phyloP scores from a whole-genome alignment of 1,284 basidiomycete genomes.

The Sporisorium reilianum region DNA sequence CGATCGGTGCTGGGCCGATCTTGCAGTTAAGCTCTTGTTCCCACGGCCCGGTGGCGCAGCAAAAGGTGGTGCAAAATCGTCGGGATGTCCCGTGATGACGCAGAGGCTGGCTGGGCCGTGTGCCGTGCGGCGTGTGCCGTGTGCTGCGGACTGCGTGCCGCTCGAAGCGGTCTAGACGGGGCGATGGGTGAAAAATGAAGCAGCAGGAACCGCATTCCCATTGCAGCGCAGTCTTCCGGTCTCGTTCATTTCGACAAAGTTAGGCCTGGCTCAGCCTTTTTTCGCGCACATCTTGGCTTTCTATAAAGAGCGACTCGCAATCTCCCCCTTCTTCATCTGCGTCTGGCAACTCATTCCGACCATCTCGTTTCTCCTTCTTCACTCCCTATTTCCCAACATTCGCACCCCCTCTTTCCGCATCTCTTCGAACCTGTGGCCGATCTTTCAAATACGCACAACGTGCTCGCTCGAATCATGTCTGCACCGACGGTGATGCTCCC shows the following conservation, averaged over 20 bases:
- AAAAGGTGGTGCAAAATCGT: not conserved
- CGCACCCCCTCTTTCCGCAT: not conserved
- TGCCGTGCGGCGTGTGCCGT: no score
- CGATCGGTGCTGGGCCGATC: not conserved
- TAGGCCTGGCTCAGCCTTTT: not conserved
- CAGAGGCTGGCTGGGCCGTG: not conserved
- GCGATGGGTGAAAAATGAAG: not conserved
- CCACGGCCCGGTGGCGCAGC: not conserved
- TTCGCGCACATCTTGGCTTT: not conserved
- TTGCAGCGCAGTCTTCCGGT: not conserved
- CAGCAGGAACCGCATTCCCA: not conserved
- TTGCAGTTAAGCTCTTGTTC: not conserved
- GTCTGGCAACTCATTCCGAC: not conserved
- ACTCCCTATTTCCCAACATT: no score
- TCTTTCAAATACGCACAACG: not conserved
- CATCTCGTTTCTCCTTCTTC: not conserved
- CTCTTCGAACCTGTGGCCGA: not conserved
- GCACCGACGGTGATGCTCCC: slow-evolving; percentile 2
- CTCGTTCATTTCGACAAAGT: not conserved
- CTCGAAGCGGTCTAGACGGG: not conserved
- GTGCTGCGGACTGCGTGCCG: slow-evolving; percentile 2
- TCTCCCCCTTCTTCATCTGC: not conserved
- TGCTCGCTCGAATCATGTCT: slow-evolving; percentile 2
- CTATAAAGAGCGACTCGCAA: not conserved
- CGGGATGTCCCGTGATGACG: not conserved